These are phyloP conservation scores for Coniochaeta ligniaria DNA, from an alignment of 2,329 filamentous ascomycete species.

Conservation along the genomic window DNA sequence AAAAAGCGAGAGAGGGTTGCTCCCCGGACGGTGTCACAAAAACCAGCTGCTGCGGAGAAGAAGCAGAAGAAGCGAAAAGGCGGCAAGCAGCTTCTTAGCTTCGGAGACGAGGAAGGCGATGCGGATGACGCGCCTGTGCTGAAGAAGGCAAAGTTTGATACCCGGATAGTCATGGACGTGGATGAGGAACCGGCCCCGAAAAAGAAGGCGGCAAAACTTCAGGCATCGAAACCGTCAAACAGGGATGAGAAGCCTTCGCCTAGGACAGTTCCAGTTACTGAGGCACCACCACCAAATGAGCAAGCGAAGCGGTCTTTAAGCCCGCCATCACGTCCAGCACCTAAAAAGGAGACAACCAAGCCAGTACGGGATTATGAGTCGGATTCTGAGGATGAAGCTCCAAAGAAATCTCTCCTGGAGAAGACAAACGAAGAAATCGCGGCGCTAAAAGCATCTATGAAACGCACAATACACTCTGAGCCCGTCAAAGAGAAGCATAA, in stretches of 20 bases:
- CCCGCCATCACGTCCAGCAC: slow-evolving; percentile 4
- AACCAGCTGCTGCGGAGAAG: slow-evolving; percentile 35
- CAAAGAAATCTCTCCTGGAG: slow-evolving; percentile 50
- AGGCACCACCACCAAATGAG: slow-evolving; percentile 4
- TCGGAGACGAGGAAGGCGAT: slow-evolving; percentile 63
- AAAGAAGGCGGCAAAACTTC: slow-evolving; percentile 18
- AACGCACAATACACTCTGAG: slow-evolving; percentile 48
- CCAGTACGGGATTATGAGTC: slow-evolving; percentile 16
- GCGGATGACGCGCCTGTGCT: slow-evolving; percentile 48
- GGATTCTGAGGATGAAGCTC: slow-evolving; percentile 20
- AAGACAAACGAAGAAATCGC: slow-evolving; percentile 74
- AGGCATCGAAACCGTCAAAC: slow-evolving; percentile 14
- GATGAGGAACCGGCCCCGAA: slow-evolving; percentile 22
- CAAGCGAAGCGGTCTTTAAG: slow-evolving; percentile 2
- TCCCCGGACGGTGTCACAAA: slow-evolving; percentile 33
- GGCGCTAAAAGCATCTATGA: slow-evolving; percentile 75
- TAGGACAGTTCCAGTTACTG: slow-evolving; percentile 6
- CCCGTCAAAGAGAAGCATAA: slow-evolving; percentile 52
- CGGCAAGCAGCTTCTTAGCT: slow-evolving; percentile 71
- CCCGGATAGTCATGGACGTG: slow-evolving; percentile 59
- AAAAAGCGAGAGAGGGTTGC: slow-evolving; percentile 57
- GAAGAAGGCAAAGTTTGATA: slow-evolving; percentile 76
- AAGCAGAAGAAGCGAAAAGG: slow-evolving; percentile 66
- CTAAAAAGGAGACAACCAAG: slow-evolving; percentile 17
- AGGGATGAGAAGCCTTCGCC: slow-evolving; percentile 7